These are phyloP conservation scores for Pythium insidiosum DNA, from an alignment of 352 stramenopile genomes.

Conservation along the genomic window DNA sequence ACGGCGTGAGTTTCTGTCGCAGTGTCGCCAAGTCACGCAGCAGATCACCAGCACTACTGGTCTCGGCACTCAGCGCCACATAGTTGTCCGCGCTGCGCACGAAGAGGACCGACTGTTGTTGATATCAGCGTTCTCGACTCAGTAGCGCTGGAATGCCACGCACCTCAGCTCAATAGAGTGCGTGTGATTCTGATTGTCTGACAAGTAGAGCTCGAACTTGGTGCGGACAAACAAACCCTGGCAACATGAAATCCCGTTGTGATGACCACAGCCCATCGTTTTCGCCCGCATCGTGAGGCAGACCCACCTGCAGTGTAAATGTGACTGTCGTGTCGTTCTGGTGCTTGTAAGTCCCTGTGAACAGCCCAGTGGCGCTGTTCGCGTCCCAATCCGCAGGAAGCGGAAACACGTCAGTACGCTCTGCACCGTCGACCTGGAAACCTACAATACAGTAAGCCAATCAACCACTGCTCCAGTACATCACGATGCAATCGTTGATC, in stretches of 20 bases:
- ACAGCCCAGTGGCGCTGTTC: conserved; percentile 52
- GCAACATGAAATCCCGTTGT: too few relatives aligned
- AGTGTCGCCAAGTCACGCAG: conserved; percentile 43
- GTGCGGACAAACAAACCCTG: conserved; percentile 66
- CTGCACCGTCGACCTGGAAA: conserved; percentile 22
- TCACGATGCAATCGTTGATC: neutral
- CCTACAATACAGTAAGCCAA: conserved; percentile 13
- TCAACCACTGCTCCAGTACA: neutral
- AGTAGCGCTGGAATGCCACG: too few relatives aligned
- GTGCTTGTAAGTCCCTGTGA: conserved; percentile 47
- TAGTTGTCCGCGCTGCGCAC: conserved; percentile 26
- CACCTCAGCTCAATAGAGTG: conserved; percentile 72
- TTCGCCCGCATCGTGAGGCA: too few relatives aligned
- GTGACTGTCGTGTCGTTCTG: conserved; percentile 32
- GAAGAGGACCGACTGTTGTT: too few relatives aligned
- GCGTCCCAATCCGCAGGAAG: conserved; percentile 50
- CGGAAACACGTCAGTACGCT: conserved; percentile 16
- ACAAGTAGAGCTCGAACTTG: conserved; percentile 78
- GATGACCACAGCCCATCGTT: too few relatives aligned
- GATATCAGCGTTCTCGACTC: too few relatives aligned
- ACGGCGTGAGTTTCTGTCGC: conserved; percentile 40
- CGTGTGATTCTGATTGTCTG: conserved; percentile 48
- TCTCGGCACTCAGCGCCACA: conserved; percentile 18
- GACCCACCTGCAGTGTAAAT: conserved; percentile 55
- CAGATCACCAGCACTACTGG: conserved; percentile 23